Conservation (phyloP, 108 stramenopile species). For the Mediolabrus comicus region DNA sequence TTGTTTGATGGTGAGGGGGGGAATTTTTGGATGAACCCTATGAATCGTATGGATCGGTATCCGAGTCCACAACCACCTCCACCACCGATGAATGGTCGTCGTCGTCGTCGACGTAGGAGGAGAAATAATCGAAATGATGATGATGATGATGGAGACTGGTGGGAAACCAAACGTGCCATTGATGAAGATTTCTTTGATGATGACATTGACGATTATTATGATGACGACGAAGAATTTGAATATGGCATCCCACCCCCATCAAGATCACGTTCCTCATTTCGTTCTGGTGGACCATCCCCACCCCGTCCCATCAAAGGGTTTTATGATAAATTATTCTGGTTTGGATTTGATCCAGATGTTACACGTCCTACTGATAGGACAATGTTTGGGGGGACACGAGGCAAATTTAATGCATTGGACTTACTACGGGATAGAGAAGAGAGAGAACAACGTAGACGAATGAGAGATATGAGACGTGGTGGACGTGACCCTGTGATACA, state of each 20-base stretch:
- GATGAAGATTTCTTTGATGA: constrained; percentile 21
- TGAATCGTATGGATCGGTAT: constrained; percentile 27
- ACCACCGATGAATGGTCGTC: background rate
- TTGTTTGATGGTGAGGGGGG: constrained; percentile 17
- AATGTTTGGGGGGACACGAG: constrained; percentile 82
- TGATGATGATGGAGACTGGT: constrained; percentile 24
- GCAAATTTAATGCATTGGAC: constrained; percentile 77
- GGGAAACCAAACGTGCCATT: constrained; percentile 29
- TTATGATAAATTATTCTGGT: constrained; percentile 79
- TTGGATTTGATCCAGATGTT: constrained; percentile 48
- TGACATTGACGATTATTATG: constrained; percentile 28
- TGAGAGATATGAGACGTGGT: constrained; percentile 19
- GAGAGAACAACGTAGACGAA: constrained; percentile 10
- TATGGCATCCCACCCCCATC: constrained; percentile 60
- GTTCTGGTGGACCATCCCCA: constrained; percentile 57
- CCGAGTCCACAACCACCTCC: too few relatives aligned
- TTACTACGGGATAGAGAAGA: constrained; percentile 47
- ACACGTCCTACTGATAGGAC: constrained; percentile 64
- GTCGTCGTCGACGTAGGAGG: background rate
- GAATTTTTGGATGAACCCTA: constrained; percentile 45
- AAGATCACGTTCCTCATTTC: constrained; percentile 51
- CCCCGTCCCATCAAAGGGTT: constrained; percentile 58
- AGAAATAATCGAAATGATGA: background rate
- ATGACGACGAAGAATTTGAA: constrained; percentile 23
- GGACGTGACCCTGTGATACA: constrained; percentile 33